A percentile compares a stretch with the other conserved stretches of the same genome.
Evolutionary conservation across 1,284 basidiomycete genomes (phyloP).

Genomic region (Tilletiopsis washingtonensis): DNA sequence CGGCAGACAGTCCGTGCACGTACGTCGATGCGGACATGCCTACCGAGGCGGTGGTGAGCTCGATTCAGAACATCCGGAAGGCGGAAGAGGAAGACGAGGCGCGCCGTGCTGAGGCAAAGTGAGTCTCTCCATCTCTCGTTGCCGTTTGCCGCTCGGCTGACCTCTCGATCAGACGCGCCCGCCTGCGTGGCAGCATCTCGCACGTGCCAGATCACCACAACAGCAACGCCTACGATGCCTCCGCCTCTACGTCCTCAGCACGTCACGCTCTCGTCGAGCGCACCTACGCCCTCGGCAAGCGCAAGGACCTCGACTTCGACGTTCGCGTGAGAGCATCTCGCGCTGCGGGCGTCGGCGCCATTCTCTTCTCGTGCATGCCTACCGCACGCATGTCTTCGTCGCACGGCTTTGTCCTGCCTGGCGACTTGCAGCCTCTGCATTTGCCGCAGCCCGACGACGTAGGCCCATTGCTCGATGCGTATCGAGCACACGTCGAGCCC

Average conservation of each 20-base stretch:
- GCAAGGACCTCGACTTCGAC: conserved; percentile 16
- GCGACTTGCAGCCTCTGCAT: background rate
- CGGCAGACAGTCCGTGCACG: background rate
- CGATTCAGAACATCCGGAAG: background rate
- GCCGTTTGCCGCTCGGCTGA: no score
- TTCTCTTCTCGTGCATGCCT: conserved; percentile 15
- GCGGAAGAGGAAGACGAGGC: background rate
- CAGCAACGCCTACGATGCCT: background rate
- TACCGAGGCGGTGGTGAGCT: no score
- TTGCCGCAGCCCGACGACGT: conserved; percentile 25
- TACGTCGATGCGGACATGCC: background rate
- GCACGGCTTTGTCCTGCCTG: background rate
- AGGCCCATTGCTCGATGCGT: conserved; percentile 24
- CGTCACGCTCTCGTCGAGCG: background rate
- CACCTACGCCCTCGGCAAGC: background rate
- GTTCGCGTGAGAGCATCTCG: conserved; percentile 31
- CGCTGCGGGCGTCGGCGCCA: conserved; percentile 30
- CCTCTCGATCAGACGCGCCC: background rate
- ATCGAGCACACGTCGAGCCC: conserved; percentile 28
- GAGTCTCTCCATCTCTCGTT: no score
- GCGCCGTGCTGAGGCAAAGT: background rate
- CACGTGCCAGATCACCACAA: background rate
- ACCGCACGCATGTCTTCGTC: conserved; percentile 1
- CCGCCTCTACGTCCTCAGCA: background rate
- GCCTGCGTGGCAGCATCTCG: background rate